Conservation (phyloP, 73 alveolate genomes). For the Paramecium biaurelia region DNA sequence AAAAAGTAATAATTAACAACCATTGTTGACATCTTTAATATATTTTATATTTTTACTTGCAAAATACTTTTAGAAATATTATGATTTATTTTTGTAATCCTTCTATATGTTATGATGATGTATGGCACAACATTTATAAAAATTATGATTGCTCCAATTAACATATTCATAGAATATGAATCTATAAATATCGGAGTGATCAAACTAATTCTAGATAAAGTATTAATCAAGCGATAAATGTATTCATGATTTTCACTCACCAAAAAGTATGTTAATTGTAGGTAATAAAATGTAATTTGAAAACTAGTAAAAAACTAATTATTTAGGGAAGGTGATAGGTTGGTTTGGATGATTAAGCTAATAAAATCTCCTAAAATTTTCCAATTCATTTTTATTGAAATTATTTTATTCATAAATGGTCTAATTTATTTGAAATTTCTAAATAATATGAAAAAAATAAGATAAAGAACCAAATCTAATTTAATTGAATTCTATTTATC, state of each 20-base stretch:
- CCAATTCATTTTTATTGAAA: neutral
- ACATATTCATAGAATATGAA: neutral
- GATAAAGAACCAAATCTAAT: neutral
- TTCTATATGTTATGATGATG: neutral
- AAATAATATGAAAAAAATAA: neutral
- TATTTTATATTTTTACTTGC: neutral
- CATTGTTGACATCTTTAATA: neutral
- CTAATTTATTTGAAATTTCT: neutral
- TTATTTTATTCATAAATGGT: neutral
- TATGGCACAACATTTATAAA: neutral
- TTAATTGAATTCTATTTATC: neutral
- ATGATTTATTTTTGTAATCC: neutral
- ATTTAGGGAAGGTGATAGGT: neutral
- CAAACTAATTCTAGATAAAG: neutral
- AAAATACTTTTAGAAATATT: neutral
- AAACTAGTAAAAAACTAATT: neutral
- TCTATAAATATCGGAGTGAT: neutral
- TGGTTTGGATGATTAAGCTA: neutral
- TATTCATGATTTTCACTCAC: slow-evolving; percentile 19
- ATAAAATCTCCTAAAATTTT: neutral
- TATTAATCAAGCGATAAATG: neutral
- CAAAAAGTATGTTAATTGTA: neutral
- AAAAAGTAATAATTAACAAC: neutral
- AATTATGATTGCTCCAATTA: neutral
- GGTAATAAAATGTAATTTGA: neutral